Percentiles rank a stretch among this genome's conserved stretches.
Conservation (phyloP, 768 basidiomycete genomes). For the Dictyophora rubrovolvata region DNA sequence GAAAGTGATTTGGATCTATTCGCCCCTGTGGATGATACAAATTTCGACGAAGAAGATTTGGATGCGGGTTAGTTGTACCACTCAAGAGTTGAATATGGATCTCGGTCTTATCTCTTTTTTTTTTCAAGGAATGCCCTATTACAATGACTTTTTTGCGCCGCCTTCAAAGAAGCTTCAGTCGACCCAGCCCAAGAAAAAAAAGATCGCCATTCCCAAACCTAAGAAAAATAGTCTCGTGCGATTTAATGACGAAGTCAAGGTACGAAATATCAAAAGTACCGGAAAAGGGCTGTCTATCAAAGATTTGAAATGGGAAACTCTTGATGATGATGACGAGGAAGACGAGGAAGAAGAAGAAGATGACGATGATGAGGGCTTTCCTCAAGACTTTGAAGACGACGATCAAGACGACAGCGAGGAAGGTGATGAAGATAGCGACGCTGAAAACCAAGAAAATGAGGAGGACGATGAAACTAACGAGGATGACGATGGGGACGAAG, state of each 20-base stretch:
- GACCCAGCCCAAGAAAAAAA: background rate
- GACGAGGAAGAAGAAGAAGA: constrained; percentile 22
- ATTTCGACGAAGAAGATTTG: constrained; percentile 34
- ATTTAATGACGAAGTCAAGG: constrained; percentile 71
- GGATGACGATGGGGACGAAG: constrained; percentile 17
- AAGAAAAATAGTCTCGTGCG: constrained; percentile 44
- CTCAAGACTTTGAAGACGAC: constrained; percentile 18
- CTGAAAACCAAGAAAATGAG: background rate
- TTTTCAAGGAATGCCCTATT: constrained; percentile 47
- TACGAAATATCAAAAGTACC: constrained; percentile 69
- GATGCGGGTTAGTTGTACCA: constrained; percentile 23
- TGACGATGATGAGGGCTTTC: constrained; percentile 35
- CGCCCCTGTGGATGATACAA: constrained; percentile 40
- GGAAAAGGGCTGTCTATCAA: constrained; percentile 54
- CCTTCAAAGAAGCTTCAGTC: constrained; percentile 26
- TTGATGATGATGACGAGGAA: constrained; percentile 23
- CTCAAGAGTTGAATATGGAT: background rate
- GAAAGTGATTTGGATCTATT: constrained; percentile 50
- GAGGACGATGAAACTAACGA: constrained; percentile 6
- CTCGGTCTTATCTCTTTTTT: constrained; percentile 6
- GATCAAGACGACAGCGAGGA: background rate
- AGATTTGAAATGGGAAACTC: constrained; percentile 31
- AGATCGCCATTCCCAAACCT: constrained; percentile 1
- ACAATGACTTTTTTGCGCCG: constrained; percentile 74
- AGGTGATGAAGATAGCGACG: constrained; percentile 2